Evolutionary conservation across 2,329 filamentous ascomycete genomes (phyloP), one percentile per base, ranked within the genome.

Genomic region (Biscogniauxia sp.): DNA sequence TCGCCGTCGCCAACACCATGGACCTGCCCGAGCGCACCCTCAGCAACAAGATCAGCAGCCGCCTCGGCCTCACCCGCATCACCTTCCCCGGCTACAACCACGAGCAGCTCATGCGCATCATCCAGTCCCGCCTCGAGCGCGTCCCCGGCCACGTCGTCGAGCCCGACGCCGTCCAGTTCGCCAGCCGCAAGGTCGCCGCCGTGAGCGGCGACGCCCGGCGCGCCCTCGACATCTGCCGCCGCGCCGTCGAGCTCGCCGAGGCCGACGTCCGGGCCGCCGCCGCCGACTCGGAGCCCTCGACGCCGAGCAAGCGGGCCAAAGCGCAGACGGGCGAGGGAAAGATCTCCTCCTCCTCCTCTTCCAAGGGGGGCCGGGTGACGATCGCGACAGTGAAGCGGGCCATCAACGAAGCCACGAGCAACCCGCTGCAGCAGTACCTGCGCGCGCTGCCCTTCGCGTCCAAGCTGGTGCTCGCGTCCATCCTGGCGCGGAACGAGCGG

Each of bases 1-100:
- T 99, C 6, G 96, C 96, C 11, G 95, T 99, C 19, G 96, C 95
- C 56, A 99, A 99, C 76, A 99, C 95, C 23, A 99, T 99, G 95
- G 95, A 99, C 77, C 79, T 99, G 60, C 95, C 95, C 0, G 95
- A 99, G 76, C 84, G 95, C 72, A 99, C 95, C 0, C 82, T 99
- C 45, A 97, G 92, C 77, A 99, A 99, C 80, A 99, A 99, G 76
- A 99, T 99, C 74, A 97, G 92, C 73, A 97, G 92, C 74, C 88
- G 95, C 69, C 79, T 95, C 41, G 91, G 94, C 20, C 81, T 99
- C 54, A 97, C 93, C 7, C 87, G 96, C 70, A 97, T 99, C 72
- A 97, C 95, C 0, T 99, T 99, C 70, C 92, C 95, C 0, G 95
- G 95, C 20, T 99, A 99, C 76, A 97, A 93, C 60, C 93, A 99